Conservation (phyloP, 106 monocot species). For the Dioscorea dumetorum region DNA sequence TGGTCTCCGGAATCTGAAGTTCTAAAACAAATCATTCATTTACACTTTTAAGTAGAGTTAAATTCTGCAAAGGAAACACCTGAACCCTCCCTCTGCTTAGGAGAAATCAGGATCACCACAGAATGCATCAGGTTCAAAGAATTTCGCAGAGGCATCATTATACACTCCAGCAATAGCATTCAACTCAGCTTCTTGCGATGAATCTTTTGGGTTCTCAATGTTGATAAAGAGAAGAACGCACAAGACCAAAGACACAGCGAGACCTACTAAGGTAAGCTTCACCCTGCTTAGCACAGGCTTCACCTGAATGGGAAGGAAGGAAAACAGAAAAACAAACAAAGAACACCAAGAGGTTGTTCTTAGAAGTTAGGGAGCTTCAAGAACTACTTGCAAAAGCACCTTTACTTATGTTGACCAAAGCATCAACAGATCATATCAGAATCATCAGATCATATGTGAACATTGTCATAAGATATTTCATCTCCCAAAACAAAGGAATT, state of each 20-base stretch:
- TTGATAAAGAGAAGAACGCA: slow-evolving; percentile 58
- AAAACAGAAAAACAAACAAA: background rate
- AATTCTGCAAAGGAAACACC: background rate
- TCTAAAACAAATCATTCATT: background rate
- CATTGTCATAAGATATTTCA: background rate
- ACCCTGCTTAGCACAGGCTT: slow-evolving; percentile 89
- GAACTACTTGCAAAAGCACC: background rate
- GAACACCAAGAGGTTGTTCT: background rate
- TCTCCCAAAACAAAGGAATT: background rate
- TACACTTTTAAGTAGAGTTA: background rate
- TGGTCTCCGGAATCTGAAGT: no score
- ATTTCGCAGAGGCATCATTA: slow-evolving; percentile 73
- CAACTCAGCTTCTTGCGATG: slow-evolving; percentile 15
- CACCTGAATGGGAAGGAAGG: slow-evolving; percentile 42
- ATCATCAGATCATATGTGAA: background rate
- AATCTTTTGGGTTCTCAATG: slow-evolving; percentile 36
- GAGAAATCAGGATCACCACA: slow-evolving; percentile 58
- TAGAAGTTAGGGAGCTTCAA: no score
- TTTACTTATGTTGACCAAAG: no score
- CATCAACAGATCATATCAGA: background rate
- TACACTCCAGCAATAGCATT: slow-evolving; percentile 64
- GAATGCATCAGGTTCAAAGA: slow-evolving; percentile 92
- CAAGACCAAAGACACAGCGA: slow-evolving; percentile 62
- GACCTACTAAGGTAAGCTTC: slow-evolving; percentile 71
- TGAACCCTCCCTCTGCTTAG: background rate